Conservation (phyloP, 83 land plant genomes). For the Picea engelmannii region DNA sequence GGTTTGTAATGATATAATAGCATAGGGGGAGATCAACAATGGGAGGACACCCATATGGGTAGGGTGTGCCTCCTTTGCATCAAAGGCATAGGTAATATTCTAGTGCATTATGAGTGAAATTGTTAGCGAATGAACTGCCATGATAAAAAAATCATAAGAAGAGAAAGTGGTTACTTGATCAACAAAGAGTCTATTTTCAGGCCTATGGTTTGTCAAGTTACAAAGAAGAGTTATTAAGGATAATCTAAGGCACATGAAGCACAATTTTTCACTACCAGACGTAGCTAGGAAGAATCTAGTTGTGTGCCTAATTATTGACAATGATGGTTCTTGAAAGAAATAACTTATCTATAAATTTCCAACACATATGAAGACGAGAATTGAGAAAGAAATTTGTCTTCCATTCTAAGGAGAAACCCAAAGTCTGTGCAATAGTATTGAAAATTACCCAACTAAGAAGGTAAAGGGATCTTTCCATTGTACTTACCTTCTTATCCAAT, state of each 20-base stretch:
- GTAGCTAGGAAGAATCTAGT: neutral
- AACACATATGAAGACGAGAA: conserved; percentile 7
- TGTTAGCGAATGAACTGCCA: too few species aligned
- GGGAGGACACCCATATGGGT: too few species aligned
- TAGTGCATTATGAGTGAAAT: too few species aligned
- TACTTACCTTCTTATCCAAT: conserved; percentile 76
- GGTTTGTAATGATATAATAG: too few species aligned
- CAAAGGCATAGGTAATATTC: too few species aligned
- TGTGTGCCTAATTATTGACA: neutral
- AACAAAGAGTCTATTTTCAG: too few species aligned
- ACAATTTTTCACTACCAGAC: neutral
- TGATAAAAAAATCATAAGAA: too few species aligned
- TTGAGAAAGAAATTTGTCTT: conserved; percentile 51
- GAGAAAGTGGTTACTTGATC: too few species aligned
- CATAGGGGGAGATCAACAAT: too few species aligned
- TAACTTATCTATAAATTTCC: neutral
- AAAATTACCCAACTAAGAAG: conserved; percentile 79
- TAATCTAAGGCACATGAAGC: neutral
- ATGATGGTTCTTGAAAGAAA: neutral
- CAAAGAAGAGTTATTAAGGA: too few species aligned
- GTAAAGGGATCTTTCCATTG: conserved; percentile 71
- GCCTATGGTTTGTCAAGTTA: too few species aligned
- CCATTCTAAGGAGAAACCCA: conserved; percentile 80
- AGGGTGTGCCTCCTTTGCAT: too few species aligned
- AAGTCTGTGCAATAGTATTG: conserved; percentile 47